Base-by-base conservation (phyloP, 768 basidiomycete species). In the Podaxis sp. region DNA sequence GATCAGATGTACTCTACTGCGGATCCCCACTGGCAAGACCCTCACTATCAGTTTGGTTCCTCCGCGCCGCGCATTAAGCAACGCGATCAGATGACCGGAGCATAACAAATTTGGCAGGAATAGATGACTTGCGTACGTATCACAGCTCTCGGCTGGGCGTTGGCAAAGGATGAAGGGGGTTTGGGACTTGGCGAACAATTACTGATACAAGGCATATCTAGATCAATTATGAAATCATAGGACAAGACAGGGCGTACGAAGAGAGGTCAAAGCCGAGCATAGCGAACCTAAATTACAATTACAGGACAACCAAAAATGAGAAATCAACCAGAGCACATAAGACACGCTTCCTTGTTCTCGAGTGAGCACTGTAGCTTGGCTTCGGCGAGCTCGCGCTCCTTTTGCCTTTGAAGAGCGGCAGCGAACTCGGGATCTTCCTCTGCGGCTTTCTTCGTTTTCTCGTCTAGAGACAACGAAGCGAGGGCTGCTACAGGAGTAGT, bases 341-440 rank as follows among this genome's bases (percentile, higher is more conserved):
- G 68, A 71, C 94, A 96, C 1, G 91, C 93, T 59, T 96, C 94
- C 80, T 95, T 95, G 76, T 96, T 96, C 74, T 96, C 94, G 54
- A 96, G 68, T 65, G 91, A 93, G 71, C 95, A 96, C 72, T 83
- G 75, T 61, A 95, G 73, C 76, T 89, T 88, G 4, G 88, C 95
- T 63, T 91, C 88, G 73, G 91, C 95, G 3, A 86, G 75, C 76
- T 94, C 88, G 17, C 89, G 83, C 55, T 88, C 85, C 66, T 83
- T 82, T 69, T 87, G 86, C 54, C 89, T 78, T 67, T 84, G 77
- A 55, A 94, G 74, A 0, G 93, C 93, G 37, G 88, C 92, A 11
- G 89, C 89, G 67, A 88, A 94, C 70, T 93, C 93, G 3, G 89
- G 87, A 55, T 83, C 79, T 36, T 78, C 76, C 66, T 82, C 84